Evolutionary conservation across 768 basidiomycete genomes (phyloP).

Genomic region (Trichaptum fuscoviolaceum): DNA sequence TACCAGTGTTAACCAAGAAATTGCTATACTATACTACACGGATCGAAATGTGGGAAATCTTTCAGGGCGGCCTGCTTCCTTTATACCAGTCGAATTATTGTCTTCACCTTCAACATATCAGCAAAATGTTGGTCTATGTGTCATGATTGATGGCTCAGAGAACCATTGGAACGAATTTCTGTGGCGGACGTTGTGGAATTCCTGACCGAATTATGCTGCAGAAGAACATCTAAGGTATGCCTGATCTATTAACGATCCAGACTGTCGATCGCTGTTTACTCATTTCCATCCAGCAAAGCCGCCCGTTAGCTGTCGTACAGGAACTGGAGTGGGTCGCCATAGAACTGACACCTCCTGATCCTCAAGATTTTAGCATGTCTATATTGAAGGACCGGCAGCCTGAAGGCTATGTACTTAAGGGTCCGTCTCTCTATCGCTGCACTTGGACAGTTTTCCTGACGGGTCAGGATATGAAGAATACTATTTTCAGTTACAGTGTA

Average conservation of each 20-base stretch:
- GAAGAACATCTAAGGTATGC: neutral
- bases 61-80: neutral
- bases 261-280: neutral
- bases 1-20: neutral
- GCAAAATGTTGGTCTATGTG: neutral
- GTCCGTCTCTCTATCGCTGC: neutral
- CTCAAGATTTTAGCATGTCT: neutral
- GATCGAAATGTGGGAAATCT: neutral
- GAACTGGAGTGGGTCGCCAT: neutral
- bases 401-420: neutral
- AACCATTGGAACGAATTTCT: neutral
- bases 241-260: neutral
- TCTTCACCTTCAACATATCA: neutral
- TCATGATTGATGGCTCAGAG: neutral
- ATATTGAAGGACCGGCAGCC: neutral
- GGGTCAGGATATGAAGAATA: neutral
- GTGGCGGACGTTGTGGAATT: neutral
- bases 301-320: neutral
- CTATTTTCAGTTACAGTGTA: neutral
- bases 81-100: neutral
- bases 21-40: neutral
- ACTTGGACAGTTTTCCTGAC: neutral
- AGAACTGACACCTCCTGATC: neutral
- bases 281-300: neutral
- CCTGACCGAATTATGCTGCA: neutral